Conservation (phyloP, 768 basidiomycete species). For the Russula olivacea region DNA sequence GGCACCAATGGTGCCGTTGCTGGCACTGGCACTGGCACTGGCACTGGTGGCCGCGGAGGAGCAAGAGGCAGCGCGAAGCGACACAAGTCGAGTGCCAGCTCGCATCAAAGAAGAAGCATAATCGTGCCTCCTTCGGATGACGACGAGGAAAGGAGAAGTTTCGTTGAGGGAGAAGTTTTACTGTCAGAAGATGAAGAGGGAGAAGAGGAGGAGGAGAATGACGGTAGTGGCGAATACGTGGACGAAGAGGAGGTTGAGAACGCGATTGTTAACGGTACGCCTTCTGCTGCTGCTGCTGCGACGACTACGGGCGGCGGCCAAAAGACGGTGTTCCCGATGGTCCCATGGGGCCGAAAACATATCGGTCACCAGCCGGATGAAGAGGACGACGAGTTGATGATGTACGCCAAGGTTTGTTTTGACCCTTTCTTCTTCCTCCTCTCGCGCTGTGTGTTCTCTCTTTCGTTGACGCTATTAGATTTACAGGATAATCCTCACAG, state of each 20-base stretch:
- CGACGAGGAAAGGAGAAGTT: constrained; percentile 21
- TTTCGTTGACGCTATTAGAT: constrained; percentile 1
- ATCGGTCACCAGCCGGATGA: constrained; percentile 29
- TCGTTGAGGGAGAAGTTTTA: constrained; percentile 32
- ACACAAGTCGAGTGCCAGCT: constrained; percentile 28
- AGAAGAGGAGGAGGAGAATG: background rate
- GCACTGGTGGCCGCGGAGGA: background rate
- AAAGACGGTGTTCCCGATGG: background rate
- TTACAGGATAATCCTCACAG: constrained; percentile 41
- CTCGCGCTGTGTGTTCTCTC: background rate
- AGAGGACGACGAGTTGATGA: constrained; percentile 57
- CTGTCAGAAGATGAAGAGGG: background rate
- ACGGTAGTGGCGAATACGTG: constrained; percentile 14
- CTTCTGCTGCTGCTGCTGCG: background rate
- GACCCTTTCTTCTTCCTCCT: background rate
- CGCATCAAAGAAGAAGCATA: constrained; percentile 21
- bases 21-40: background rate
- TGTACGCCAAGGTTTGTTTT: constrained; percentile 56
- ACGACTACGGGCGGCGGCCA: background rate
- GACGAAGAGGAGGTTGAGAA: constrained; percentile 26
- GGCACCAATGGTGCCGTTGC: background rate
- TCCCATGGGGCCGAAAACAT: constrained; percentile 21
- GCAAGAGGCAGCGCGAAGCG: constrained; percentile 27
- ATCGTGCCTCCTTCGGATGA: constrained; percentile 4
- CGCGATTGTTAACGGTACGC: background rate